Evolutionary conservation across 148 eudicot species (phyloP).

Genomic region (Oxyria digyna): DNA sequence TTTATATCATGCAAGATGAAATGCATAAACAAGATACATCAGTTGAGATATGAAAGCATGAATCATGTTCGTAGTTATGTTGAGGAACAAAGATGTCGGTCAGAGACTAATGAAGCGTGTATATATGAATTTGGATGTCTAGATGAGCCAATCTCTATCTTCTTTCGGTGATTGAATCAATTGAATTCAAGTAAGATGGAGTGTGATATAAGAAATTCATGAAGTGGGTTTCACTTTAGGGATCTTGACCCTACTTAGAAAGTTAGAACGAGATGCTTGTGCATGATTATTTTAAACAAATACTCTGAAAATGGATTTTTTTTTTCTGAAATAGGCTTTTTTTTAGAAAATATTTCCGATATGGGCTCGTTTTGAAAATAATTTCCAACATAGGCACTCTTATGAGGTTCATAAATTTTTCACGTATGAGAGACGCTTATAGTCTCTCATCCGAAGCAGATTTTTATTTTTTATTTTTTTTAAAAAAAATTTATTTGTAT

Average conservation of each 20-base stretch:
- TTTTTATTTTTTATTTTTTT: too few species aligned
- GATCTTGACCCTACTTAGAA: not conserved
- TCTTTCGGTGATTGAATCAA: not conserved
- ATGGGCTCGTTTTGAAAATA: too few species aligned
- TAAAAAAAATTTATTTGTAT: too few species aligned
- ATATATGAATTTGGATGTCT: not conserved
- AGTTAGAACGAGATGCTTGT: not conserved
- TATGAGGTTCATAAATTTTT: too few species aligned
- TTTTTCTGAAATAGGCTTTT: too few species aligned
- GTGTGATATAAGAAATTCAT: not conserved
- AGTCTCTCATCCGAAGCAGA: too few species aligned
- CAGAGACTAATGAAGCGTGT: not conserved
- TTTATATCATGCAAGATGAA: not conserved
- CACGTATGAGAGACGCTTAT: too few species aligned
- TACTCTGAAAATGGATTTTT: not conserved
- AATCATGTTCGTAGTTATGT: not conserved
- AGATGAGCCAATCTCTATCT: not conserved
- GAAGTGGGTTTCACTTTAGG: constrained; percentile 3
- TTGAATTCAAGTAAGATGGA: not conserved
- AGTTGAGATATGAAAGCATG: not conserved
- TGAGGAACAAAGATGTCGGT: not conserved
- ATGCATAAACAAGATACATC: not conserved
- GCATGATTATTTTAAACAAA: not conserved
- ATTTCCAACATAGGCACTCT: too few species aligned
- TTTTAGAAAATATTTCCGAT: too few species aligned